Base-by-base conservation (phyloP, 225 moss, liverwort and hornwort genomes). In the Physcomitrellopsis africana region DNA sequence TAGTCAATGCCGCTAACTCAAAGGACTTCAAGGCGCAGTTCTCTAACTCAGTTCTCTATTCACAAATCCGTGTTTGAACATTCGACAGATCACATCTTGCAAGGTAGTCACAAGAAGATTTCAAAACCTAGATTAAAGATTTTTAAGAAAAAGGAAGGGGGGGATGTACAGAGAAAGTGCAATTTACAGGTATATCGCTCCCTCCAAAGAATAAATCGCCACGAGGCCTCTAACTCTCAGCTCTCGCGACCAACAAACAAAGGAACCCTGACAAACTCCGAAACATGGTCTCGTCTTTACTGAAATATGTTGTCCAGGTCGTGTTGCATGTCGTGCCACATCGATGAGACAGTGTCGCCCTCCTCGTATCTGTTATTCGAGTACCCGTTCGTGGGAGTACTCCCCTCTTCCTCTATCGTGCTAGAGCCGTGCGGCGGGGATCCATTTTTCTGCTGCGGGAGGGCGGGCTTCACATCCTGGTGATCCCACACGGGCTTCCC, bases 381-480 rank as follows among this genome's bases (percentile, higher is more conserved):
- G 56, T 82, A 85, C 1, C 80, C 80, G 26, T 88, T 88, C 7
- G 85, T 80, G 1, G 87, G 87, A 1, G 85, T 88, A 45, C 85
- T 88, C 1, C 85, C 87, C n/a, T 88, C 87, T 11, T 88, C 87
- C 24, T 88, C 87, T 6, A 88, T 82, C 11, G 87, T 88, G 55
- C 87, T 88, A 16, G 82, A 79, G 2, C 84, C 87, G 27, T 87
- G 87, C 6, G 85, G 85, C 5, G 87, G 80, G 3, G 85, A 84
- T 17, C 74, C 86, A 45, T 87, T 79, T 55, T 81, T 86, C 9
- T 15, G 29, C 23, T 58, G 51, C 65, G 43, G 5, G 37, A 41
- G 7, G 3, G 47, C 10, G 17, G 78, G 72, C 37, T 74, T 75
- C 58, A 66, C 17, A 8, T 65, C 76, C 18, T 23, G 65, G 23